phyloP scores from a whole-genome alignment of 768 basidiomycete species.

The Glaciozyma antarctica region DNA sequence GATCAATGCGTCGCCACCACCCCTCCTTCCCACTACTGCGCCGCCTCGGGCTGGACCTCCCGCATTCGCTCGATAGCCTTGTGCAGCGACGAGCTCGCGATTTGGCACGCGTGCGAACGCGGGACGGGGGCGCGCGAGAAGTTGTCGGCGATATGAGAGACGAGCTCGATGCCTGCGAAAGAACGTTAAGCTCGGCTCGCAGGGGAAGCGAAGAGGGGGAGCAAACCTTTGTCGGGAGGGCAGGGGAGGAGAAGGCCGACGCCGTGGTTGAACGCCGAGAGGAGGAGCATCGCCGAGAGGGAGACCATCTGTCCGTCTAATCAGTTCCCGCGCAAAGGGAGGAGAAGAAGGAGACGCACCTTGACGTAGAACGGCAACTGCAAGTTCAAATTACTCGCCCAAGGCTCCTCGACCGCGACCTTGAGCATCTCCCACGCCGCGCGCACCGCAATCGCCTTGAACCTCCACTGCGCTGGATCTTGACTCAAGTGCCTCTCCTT shows the following conservation, averaged over 20 bases:
- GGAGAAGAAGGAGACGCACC: background rate
- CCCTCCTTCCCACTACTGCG: too few species aligned
- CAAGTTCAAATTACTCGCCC: background rate
- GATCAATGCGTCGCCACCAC: too few species aligned
- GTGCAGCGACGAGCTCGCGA: background rate
- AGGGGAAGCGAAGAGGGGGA: background rate
- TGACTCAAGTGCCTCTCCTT: background rate
- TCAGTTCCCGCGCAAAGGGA: background rate
- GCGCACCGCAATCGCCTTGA: background rate
- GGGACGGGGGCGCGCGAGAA: background rate
- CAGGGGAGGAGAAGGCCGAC: background rate
- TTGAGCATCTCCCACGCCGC: slow-evolving; percentile 1
- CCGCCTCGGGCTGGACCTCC: too few species aligned
- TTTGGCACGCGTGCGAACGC: background rate
- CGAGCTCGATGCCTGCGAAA: background rate
- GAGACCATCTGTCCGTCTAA: background rate
- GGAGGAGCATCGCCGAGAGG: background rate
- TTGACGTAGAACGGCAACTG: slow-evolving; percentile 1
- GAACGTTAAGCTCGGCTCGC: background rate
- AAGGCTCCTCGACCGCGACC: background rate
- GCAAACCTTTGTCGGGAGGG: background rate
- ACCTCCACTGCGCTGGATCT: background rate
- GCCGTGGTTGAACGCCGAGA: background rate
- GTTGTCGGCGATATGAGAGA: background rate
- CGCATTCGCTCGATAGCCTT: background rate